These are phyloP conservation scores for Fusarium veterinarium DNA, from an alignment of 2,329 filamentous ascomycete genomes.

Conservation along the genomic window DNA sequence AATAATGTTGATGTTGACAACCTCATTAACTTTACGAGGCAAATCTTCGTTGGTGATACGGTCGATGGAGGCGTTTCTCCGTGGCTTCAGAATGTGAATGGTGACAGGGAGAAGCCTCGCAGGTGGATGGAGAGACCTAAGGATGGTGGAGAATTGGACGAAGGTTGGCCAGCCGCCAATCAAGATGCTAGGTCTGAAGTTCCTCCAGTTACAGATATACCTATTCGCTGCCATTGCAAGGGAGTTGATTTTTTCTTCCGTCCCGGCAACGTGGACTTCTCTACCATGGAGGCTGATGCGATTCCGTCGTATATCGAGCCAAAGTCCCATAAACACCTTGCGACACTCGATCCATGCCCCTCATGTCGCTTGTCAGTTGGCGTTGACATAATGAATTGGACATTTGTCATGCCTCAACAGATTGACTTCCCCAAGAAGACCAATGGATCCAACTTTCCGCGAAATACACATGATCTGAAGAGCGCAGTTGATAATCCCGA, in stretches of 20 bases:
- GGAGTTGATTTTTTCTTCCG: slow-evolving; percentile 58
- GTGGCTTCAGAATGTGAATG: slow-evolving; percentile 56
- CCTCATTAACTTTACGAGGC: slow-evolving; percentile 50
- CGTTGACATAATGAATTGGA: slow-evolving; percentile 59
- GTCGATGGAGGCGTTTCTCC: slow-evolving; percentile 62
- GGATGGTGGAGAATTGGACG: slow-evolving; percentile 45
- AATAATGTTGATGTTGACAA: slow-evolving; percentile 41
- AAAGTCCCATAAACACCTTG: slow-evolving; percentile 53
- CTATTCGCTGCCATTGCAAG: slow-evolving; percentile 59
- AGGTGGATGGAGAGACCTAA: slow-evolving; percentile 43
- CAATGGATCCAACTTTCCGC: slow-evolving; percentile 15
- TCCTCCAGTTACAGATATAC: slow-evolving; percentile 41
- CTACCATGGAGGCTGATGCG: slow-evolving; percentile 31
- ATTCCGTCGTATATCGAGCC: slow-evolving; percentile 59
- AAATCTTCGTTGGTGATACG: slow-evolving; percentile 63
- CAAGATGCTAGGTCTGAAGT: slow-evolving; percentile 18
- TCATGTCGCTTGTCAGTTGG: slow-evolving; percentile 59
- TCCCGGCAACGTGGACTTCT: slow-evolving; percentile 45
- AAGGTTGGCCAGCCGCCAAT: slow-evolving; percentile 46
- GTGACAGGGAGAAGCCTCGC: slow-evolving; percentile 40
- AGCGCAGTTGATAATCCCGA: slow-evolving; percentile 44
- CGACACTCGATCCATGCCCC: slow-evolving; percentile 58
- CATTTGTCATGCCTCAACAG: slow-evolving; percentile 54
- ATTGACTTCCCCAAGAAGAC: slow-evolving; percentile 47
- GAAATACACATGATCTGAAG: slow-evolving; percentile 45